Percentiles rank a stretch among this genome's conserved stretches.
phyloP scores from a whole-genome alignment of 2,329 filamentous ascomycete genomes.

The Sphaerulina musiva region DNA sequence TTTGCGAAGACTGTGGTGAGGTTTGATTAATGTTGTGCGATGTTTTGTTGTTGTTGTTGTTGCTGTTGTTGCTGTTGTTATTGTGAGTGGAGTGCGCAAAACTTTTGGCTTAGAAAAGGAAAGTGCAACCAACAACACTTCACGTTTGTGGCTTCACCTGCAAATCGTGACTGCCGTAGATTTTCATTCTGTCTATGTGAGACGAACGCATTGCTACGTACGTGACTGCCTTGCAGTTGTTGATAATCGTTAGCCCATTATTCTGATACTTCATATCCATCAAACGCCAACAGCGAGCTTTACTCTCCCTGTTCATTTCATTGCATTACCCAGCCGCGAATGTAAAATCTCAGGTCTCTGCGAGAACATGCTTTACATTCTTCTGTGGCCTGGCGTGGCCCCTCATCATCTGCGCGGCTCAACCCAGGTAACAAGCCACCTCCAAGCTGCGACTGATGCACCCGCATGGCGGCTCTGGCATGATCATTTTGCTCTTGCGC shows the following conservation, averaged over 20 bases:
- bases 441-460: neutral
- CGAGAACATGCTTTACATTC: neutral
- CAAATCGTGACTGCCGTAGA: neutral
- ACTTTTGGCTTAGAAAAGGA: neutral
- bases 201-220: slow-evolving; percentile 3
- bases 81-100: too few species aligned
- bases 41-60: too few species aligned
- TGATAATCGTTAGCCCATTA: slow-evolving; percentile 11
- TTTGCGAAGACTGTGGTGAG: too few species aligned
- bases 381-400: neutral
- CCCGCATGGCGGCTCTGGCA: neutral
- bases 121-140: neutral
- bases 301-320: neutral
- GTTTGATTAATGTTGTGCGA: too few species aligned
- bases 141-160: neutral
- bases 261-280: slow-evolving; percentile 4
- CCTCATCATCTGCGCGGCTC: neutral
- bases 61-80: too few species aligned
- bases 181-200: slow-evolving; percentile 9
- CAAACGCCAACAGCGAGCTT: slow-evolving; percentile 6
- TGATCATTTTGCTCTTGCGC: neutral
- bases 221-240: slow-evolving; percentile 5
- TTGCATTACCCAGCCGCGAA: slow-evolving; percentile 9
- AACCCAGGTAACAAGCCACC: neutral
- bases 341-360: slow-evolving; percentile 11